Percentiles rank a stretch among this genome's conserved stretches.
Evolutionary conservation across 2,329 filamentous ascomycete species (phyloP).

Genomic region (Hypoxylon sp.): DNA sequence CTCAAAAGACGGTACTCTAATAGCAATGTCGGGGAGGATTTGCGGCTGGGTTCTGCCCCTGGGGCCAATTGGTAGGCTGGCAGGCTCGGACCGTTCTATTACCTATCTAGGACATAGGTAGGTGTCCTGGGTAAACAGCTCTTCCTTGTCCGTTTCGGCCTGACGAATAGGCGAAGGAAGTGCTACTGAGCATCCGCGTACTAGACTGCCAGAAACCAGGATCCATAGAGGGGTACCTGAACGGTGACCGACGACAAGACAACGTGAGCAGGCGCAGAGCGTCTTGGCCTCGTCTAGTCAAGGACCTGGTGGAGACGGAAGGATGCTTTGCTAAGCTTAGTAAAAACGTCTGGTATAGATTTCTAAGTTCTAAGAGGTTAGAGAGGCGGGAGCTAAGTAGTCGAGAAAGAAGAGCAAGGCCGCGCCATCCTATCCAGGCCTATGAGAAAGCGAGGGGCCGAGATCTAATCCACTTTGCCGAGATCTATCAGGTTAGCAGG

Average conservation of each 20-base stretch:
- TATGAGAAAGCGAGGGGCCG: neutral
- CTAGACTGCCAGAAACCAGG: no score
- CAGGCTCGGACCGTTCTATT: neutral
- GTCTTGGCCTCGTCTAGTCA: neutral
- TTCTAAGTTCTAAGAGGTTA: neutral
- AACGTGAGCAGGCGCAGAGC: conserved; percentile 5
- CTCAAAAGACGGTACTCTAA: neutral
- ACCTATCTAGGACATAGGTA: neutral
- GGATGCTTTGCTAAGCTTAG: neutral
- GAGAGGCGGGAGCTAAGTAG: neutral
- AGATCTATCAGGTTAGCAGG: neutral
- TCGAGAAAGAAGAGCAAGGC: no score
- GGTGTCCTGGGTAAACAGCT: no score
- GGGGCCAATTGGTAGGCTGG: neutral
- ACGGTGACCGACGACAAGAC: conserved; percentile 13
- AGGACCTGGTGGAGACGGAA: conserved; percentile 17
- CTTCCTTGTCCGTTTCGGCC: neutral
- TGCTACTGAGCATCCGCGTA: no score
- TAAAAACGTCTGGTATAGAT: neutral
- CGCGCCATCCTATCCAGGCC: no score
- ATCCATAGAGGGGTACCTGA: conserved; percentile 9
- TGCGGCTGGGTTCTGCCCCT: neutral
- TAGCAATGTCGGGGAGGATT: neutral
- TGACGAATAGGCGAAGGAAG: no score
- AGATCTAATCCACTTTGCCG: neutral